Evolutionary conservation across 257 asterid genomes (phyloP).

Genomic region (Galeopsis tetrahit): DNA sequence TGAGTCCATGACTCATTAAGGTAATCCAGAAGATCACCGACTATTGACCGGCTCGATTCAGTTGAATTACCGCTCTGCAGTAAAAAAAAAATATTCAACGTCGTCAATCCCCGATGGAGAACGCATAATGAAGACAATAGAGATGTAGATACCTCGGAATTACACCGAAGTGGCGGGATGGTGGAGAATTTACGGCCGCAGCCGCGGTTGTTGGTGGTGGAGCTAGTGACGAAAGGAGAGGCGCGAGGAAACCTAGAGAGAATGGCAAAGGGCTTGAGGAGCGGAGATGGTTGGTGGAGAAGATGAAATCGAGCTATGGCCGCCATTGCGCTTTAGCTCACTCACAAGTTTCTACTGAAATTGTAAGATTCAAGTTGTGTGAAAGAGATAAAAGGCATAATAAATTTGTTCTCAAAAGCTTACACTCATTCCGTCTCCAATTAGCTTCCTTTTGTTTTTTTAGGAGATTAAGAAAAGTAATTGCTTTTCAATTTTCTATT

Average conservation of each 20-base stretch:
- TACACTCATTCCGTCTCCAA: no score
- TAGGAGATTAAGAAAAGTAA: no score
- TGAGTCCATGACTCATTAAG: slow-evolving; percentile 99
- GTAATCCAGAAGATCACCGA: slow-evolving; percentile 84
- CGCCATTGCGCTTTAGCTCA: slow-evolving; percentile 49
- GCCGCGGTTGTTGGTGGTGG: slow-evolving; percentile 22
- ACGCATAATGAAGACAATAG: background rate
- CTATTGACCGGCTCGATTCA: slow-evolving; percentile 65
- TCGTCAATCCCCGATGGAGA: background rate
- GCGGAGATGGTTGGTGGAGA: slow-evolving; percentile 56
- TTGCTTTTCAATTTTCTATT: no score
- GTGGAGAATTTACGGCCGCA: slow-evolving; percentile 50
- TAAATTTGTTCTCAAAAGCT: background rate
- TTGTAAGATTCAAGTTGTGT: background rate
- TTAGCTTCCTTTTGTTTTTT: no score
- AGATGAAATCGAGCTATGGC: slow-evolving; percentile 60
- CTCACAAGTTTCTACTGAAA: background rate
- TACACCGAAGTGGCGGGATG: slow-evolving; percentile 48
- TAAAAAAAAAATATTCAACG: background rate
- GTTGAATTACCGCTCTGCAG: slow-evolving; percentile 52
- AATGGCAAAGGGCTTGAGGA: slow-evolving; percentile 43
- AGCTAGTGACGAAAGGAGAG: slow-evolving; percentile 34
- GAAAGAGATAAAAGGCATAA: slow-evolving; percentile 9
- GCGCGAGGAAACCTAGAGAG: slow-evolving; percentile 40
- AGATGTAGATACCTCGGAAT: slow-evolving; percentile 47